Evolutionary conservation across 495 filamentous ascomycete genomes (phyloP).

Genomic region (Sporormia fimetaria): DNA sequence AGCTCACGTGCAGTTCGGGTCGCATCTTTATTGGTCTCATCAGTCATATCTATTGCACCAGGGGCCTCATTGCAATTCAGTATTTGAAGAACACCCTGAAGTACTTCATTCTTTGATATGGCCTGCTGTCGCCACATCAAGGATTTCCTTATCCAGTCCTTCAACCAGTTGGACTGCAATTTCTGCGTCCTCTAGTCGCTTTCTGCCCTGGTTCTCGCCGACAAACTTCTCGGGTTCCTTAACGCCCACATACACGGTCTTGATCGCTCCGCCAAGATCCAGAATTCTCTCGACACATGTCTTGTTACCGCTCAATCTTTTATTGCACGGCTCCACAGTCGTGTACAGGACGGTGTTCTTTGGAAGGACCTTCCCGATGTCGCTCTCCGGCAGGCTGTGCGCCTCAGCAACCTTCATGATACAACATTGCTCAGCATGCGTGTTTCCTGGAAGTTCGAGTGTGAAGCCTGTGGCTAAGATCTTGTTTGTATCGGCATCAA

Average conservation of each 20-base stretch:
- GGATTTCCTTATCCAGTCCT: constrained; percentile 72
- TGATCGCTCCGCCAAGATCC: constrained; percentile 40
- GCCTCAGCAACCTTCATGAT: constrained; percentile 58
- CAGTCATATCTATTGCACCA: no score
- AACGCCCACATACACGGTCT: constrained; percentile 76
- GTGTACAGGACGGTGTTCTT: constrained; percentile 62
- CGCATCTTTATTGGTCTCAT: no score
- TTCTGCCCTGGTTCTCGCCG: constrained; percentile 60
- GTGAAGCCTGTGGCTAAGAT: constrained; percentile 83
- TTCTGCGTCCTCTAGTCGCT: constrained; percentile 58
- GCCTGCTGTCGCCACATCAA: constrained; percentile 69
- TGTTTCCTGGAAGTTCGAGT: constrained; percentile 82
- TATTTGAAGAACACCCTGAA: no score
- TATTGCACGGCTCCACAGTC: constrained; percentile 85
- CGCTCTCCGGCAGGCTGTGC: constrained; percentile 43
- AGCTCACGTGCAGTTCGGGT: no score
- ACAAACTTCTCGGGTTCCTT: constrained; percentile 86
- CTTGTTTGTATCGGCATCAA: constrained; percentile 42
- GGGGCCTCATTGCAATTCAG: no score
- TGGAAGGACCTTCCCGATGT: constrained; percentile 46
- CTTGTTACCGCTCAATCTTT: constrained; percentile 66
- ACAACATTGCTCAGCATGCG: constrained; percentile 89
- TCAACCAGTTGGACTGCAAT: constrained; percentile 57
- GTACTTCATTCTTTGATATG: no score
- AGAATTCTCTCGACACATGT: constrained; percentile 77